A percentile compares a stretch with the other conserved stretches of the same genome.
phyloP scores from a whole-genome alignment of 1,284 basidiomycete species.

The Pascua sp. region DNA sequence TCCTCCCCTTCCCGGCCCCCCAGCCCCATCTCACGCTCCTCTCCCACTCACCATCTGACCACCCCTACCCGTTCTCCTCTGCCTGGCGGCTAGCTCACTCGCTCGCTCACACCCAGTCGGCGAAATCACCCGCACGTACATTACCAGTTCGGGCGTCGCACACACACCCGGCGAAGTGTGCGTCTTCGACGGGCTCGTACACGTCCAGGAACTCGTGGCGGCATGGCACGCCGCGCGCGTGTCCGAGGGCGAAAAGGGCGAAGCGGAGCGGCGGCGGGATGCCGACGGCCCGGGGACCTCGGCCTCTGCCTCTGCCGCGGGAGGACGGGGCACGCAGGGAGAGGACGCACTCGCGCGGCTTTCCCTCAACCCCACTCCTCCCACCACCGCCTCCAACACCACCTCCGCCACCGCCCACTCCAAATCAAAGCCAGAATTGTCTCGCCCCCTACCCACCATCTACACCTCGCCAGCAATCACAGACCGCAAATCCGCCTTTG shows the following conservation, averaged over 20 bases:
- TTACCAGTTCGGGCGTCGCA: slow-evolving; percentile 68
- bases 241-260: slow-evolving; percentile 57
- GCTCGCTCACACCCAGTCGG: slow-evolving; percentile 54
- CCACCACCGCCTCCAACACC: not conserved
- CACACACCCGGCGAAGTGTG: slow-evolving; percentile 71
- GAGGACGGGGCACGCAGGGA: not conserved
- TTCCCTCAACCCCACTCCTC: not conserved
- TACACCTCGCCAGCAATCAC: slow-evolving; percentile 69
- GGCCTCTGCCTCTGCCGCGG: not conserved
- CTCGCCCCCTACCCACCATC: slow-evolving; percentile 49
- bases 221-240: slow-evolving; percentile 69
- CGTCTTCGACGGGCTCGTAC: slow-evolving; percentile 83
- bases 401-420: not conserved
- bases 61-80: not conserved
- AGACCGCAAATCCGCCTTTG: slow-evolving; percentile 76
- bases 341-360: too few relatives aligned
- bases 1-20: not conserved
- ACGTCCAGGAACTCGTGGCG: slow-evolving; percentile 64
- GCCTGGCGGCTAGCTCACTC: too few relatives aligned
- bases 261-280: slow-evolving; percentile 57
- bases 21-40: not conserved
- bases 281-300: slow-evolving; percentile 50
- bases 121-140: slow-evolving; percentile 72
- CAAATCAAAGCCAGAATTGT: not conserved
- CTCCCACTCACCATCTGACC: not conserved